Conservation (phyloP, 208 protist genomes). For the Leishmania lainsoni region DNA sequence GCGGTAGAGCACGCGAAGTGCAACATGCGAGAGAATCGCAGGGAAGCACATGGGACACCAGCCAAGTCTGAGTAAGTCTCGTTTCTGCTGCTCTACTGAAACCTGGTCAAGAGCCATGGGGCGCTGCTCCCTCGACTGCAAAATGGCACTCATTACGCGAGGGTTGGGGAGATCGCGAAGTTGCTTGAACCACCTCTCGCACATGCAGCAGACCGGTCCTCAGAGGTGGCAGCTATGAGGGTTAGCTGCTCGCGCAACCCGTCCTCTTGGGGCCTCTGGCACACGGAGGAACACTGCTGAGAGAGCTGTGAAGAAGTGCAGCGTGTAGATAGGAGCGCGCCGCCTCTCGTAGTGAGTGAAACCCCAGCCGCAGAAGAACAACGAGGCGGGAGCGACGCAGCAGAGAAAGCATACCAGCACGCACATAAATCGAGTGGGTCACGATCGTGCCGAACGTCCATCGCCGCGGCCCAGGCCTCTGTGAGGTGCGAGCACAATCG, state of each 20-base stretch:
- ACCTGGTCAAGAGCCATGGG: not conserved
- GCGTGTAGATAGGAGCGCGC: not conserved
- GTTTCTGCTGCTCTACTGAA: not conserved
- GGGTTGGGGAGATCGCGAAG: not conserved
- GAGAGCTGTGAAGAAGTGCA: not conserved
- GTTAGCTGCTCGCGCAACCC: not conserved
- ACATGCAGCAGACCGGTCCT: not conserved
- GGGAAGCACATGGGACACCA: constrained; percentile 5
- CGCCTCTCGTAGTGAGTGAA: not conserved
- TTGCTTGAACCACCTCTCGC: constrained; percentile 13
- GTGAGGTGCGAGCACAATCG: constrained; percentile 9
- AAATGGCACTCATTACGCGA: not conserved
- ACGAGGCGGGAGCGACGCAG: not conserved
- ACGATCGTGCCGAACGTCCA: constrained; percentile 1
- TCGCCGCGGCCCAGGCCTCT: constrained; percentile 20
- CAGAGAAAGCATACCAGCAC: constrained; percentile 21
- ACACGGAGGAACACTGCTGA: not conserved
- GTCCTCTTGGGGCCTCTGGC: not conserved
- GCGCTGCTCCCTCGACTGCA: not conserved
- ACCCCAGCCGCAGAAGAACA: not conserved
- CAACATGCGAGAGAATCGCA: constrained; percentile 10
- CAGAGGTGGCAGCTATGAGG: not conserved
- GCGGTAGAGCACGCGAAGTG: constrained; percentile 1
- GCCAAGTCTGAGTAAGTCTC: not conserved
- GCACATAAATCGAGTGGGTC: constrained; percentile 23